A percentile compares a stretch with the other conserved stretches of the same genome.
These are phyloP conservation scores for Apophysomyces variabilis DNA, from an alignment of 371 early-diverging fungal genomes.

Conservation along the genomic window DNA sequence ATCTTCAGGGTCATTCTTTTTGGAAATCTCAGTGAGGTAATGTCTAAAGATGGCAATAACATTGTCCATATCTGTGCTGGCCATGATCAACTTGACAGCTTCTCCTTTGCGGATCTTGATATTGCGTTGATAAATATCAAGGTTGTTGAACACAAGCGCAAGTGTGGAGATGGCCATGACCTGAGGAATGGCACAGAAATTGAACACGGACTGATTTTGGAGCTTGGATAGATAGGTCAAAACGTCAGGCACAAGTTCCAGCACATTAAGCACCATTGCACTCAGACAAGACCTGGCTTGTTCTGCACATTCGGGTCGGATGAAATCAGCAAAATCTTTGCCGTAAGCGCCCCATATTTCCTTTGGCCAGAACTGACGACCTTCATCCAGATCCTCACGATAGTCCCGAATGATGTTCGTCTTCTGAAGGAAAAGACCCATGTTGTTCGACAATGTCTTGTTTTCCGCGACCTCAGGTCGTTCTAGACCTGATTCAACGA, in stretches of 20 bases:
- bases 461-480: slow-evolving; percentile 46
- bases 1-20: slow-evolving; percentile 68
- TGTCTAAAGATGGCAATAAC: slow-evolving; percentile 70
- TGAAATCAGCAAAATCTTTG: slow-evolving; percentile 60
- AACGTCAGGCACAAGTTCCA: slow-evolving; percentile 85
- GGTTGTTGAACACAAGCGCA: slow-evolving; percentile 85
- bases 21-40: slow-evolving; percentile 66
- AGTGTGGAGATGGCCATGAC: slow-evolving; percentile 98
- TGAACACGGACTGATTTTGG: slow-evolving; percentile 81
- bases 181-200: slow-evolving; percentile 97
- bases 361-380: slow-evolving; percentile 93
- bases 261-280: slow-evolving; percentile 85
- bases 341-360: slow-evolving; percentile 86
- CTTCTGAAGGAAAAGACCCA: slow-evolving; percentile 97
- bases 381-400: slow-evolving; percentile 86
- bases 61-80: slow-evolving; percentile 57
- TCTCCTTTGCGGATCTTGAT: slow-evolving; percentile 96
- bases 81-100: slow-evolving; percentile 80
- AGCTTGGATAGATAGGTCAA: slow-evolving; percentile 84
- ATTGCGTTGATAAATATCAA: slow-evolving; percentile 74
- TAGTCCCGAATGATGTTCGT: slow-evolving; percentile 95
- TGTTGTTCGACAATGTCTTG: slow-evolving; percentile 71
- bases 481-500: slow-evolving; percentile 89
- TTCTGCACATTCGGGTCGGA: slow-evolving; percentile 63
- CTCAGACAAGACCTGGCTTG: slow-evolving; percentile 78